phyloP scores from a whole-genome alignment of 352 stramenopile genomes.

The Aphanomyces invadans region DNA sequence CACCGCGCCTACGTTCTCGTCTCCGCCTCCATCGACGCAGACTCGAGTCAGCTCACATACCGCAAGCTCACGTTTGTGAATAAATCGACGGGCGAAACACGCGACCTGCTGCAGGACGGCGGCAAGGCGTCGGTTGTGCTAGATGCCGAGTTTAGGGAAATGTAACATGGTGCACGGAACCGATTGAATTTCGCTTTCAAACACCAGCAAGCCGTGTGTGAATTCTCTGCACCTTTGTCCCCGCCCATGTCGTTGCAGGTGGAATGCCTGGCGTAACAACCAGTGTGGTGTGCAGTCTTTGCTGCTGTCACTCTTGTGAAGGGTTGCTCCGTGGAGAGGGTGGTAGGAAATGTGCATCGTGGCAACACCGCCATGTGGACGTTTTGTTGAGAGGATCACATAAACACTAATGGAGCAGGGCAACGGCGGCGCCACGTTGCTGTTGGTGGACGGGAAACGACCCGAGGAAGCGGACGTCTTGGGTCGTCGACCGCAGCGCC shows the following conservation, averaged over 20 bases:
- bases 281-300: too few species aligned
- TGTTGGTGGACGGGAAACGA: conserved; percentile 48
- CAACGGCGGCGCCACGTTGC: too few species aligned
- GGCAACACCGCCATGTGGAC: too few species aligned
- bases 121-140: neutral
- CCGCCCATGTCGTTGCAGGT: too few species aligned
- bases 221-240: too few species aligned
- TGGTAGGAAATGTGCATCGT: too few species aligned
- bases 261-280: too few species aligned
- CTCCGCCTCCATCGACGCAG: neutral
- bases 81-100: conserved; percentile 4
- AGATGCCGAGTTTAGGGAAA: conserved; percentile 15
- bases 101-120: neutral
- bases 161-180: too few species aligned
- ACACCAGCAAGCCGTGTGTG: neutral
- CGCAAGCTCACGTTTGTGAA: conserved; percentile 4
- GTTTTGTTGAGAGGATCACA: too few species aligned
- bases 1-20: neutral
- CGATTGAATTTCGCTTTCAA: neutral
- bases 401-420: too few species aligned
- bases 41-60: conserved; percentile 1
- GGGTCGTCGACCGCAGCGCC: conserved; percentile 44
- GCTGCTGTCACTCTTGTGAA: too few species aligned
- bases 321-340: too few species aligned
- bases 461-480: conserved; percentile 63